A percentile compares a stretch with the other conserved stretches of the same genome.
phyloP scores from a whole-genome alignment of 257 asterid genomes.

The Buddleja alternifolia region DNA sequence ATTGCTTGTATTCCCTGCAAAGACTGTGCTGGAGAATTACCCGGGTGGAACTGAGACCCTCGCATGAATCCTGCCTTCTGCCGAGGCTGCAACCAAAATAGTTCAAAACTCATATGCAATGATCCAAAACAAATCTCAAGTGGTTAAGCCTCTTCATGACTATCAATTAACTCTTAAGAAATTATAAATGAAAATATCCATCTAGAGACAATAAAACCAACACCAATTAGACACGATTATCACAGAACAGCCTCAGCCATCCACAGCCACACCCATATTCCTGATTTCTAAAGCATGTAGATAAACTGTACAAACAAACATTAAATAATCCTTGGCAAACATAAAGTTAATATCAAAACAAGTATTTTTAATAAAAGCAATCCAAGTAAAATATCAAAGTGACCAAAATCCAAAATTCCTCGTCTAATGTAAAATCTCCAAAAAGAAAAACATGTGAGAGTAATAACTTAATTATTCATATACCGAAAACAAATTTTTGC shows the following conservation, averaged over 20 bases:
- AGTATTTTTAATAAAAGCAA: too few species aligned
- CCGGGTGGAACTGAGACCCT: slow-evolving; percentile 80
- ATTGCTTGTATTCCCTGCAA: slow-evolving; percentile 70
- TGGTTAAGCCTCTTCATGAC: too few species aligned
- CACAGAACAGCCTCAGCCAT: slow-evolving; percentile 21
- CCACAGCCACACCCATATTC: slow-evolving; percentile 12
- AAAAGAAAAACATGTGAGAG: too few species aligned
- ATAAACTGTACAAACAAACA: not conserved
- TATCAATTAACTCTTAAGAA: not conserved
- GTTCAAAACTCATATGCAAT: slow-evolving; percentile 27
- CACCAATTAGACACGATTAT: slow-evolving; percentile 20
- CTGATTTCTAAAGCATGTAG: not conserved
- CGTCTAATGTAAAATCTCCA: not conserved
- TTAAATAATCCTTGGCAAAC: not conserved
- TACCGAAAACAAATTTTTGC: slow-evolving; percentile 3
- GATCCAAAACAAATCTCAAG: too few species aligned
- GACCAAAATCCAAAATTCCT: slow-evolving; percentile 1
- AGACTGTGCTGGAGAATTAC: slow-evolving; percentile 80
- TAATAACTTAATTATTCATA: slow-evolving; percentile 11
- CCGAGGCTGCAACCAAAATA: slow-evolving; percentile 72
- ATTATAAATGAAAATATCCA: not conserved
- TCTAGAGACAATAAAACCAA: slow-evolving; percentile 10
- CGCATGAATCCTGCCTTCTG: slow-evolving; percentile 77
- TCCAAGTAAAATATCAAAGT: slow-evolving; percentile 4
- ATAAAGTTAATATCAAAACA: not conserved